Conservation (phyloP, 805 yeast genomes). For the Lipomyces lipofer region DNA sequence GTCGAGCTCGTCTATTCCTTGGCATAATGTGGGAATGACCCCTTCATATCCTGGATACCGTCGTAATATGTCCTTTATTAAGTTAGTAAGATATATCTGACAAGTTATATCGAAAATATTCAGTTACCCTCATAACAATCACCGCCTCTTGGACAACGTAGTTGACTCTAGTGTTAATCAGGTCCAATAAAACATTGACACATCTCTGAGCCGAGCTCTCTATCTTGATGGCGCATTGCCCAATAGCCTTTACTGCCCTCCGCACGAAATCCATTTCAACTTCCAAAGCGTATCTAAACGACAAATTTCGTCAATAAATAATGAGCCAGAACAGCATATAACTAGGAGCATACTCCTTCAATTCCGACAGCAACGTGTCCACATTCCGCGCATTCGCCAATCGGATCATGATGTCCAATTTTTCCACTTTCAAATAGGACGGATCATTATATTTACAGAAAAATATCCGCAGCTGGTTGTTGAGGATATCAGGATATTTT, state of each 20-base stretch:
- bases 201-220: constrained; percentile 63
- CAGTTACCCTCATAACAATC: constrained; percentile 56
- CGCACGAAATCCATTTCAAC: constrained; percentile 87
- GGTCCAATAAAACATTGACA: constrained; percentile 63
- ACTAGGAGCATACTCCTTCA: constrained; percentile 55
- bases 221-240: constrained; percentile 82
- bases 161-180: constrained; percentile 66
- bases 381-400: constrained; percentile 68
- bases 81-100: not conserved
- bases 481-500: constrained; percentile 76
- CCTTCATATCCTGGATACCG: constrained; percentile 61
- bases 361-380: constrained; percentile 65
- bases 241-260: constrained; percentile 85
- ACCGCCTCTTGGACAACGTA: constrained; percentile 80
- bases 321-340: not conserved
- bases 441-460: constrained; percentile 90
- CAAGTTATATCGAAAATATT: not conserved
- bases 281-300: constrained; percentile 68
- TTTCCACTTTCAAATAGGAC: constrained; percentile 91
- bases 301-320: too few relatives aligned
- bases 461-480: constrained; percentile 81
- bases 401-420: constrained; percentile 79
- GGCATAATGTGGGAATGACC: constrained; percentile 47
- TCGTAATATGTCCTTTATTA: constrained; percentile 31
- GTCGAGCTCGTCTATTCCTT: constrained; percentile 56